A percentile compares a stretch with the other conserved stretches of the same genome.
phyloP scores from a whole-genome alignment of 1,284 basidiomycete species.

The Takashimella tepidaria region DNA sequence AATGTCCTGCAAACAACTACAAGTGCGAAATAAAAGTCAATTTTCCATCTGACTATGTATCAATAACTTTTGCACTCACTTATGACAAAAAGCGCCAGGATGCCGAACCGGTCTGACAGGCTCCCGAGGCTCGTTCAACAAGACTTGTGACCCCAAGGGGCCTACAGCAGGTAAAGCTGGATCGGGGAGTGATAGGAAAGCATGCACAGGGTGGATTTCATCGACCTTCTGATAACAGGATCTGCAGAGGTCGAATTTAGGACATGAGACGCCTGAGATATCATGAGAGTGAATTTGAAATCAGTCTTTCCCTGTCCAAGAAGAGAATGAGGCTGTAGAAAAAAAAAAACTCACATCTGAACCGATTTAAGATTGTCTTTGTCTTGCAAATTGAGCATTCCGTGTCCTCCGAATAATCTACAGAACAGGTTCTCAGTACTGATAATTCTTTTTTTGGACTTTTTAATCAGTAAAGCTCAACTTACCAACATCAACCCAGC shows the following conservation, averaged over 20 bases:
- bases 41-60: too few species aligned
- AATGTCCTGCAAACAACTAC: constrained; percentile 78
- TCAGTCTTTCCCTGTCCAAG: too few species aligned
- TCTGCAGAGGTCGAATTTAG: constrained; percentile 70
- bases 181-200: constrained; percentile 74
- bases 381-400: constrained; percentile 73
- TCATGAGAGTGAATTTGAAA: too few species aligned
- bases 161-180: constrained; percentile 36
- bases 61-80: constrained; percentile 59
- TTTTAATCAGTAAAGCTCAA: constrained; percentile 15
- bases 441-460: too few species aligned
- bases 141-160: constrained; percentile 57
- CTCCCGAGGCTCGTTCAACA: background rate
- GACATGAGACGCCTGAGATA: constrained; percentile 57
- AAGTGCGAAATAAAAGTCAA: constrained; percentile 1
- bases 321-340: too few species aligned
- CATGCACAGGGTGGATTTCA: constrained; percentile 79
- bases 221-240: constrained; percentile 65
- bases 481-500: constrained; percentile 82
- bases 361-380: constrained; percentile 59
- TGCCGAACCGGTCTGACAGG: constrained; percentile 26
- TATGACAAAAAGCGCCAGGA: constrained; percentile 49
- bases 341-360: constrained; percentile 60
- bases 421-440: too few species aligned
- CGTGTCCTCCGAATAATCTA: constrained; percentile 57